phyloP scores from a whole-genome alignment of 768 basidiomycete species.

The Podaxis sp. region DNA sequence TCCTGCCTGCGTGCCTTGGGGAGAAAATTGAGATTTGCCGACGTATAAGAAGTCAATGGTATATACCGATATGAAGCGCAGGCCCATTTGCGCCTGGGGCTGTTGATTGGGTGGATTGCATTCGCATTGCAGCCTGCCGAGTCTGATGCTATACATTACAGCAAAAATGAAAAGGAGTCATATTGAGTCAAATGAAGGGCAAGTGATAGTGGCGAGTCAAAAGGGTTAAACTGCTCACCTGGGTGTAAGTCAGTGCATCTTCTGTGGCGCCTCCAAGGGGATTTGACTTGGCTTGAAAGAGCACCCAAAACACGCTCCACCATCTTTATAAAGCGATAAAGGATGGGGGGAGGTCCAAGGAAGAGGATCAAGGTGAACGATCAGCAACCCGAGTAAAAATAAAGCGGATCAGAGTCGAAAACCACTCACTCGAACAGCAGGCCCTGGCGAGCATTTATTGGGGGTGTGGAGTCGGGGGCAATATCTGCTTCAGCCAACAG shows the following conservation, averaged over 20 bases:
- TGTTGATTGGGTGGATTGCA: slow-evolving; percentile 18
- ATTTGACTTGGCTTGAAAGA: slow-evolving; percentile 77
- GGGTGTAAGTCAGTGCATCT: slow-evolving; percentile 67
- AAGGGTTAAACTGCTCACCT: slow-evolving; percentile 40
- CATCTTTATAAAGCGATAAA: slow-evolving; percentile 41
- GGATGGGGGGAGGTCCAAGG: slow-evolving; percentile 3
- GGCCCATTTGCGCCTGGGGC: slow-evolving; percentile 16
- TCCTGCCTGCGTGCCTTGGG: slow-evolving; percentile 10
- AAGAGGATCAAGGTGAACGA: slow-evolving; percentile 1
- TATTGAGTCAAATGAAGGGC: slow-evolving; percentile 7
- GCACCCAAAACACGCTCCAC: slow-evolving; percentile 89
- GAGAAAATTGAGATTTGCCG: neutral
- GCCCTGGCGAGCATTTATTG: slow-evolving; percentile 81
- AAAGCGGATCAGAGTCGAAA: slow-evolving; percentile 12
- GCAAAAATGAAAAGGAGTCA: slow-evolving; percentile 13
- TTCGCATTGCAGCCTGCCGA: slow-evolving; percentile 24
- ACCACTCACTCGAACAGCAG: slow-evolving; percentile 72
- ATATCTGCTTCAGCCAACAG: slow-evolving; percentile 67
- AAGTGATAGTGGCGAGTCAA: slow-evolving; percentile 13
- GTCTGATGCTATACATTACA: slow-evolving; percentile 20
- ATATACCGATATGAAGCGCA: slow-evolving; percentile 9
- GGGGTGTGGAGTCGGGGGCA: slow-evolving; percentile 55
- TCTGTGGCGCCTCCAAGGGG: slow-evolving; percentile 47
- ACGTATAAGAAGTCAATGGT: neutral
- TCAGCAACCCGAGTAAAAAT: slow-evolving; percentile 11